Evolutionary conservation across 306 rosid genomes (phyloP), one percentile per base, ranked within the genome.

Genomic region (Echinosophora koreensis): DNA sequence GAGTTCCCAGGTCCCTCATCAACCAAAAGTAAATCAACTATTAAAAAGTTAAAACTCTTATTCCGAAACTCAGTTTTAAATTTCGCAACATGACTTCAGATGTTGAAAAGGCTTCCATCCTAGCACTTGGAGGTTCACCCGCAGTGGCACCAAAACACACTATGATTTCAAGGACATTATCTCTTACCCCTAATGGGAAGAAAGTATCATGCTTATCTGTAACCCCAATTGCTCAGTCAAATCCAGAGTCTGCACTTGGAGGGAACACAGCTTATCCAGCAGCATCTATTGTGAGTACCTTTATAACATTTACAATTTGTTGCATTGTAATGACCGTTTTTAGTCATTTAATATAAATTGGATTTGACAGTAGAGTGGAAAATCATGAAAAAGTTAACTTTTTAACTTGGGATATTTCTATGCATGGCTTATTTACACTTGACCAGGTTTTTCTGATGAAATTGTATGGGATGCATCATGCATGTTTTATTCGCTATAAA

Each of bases 1-100:
- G 69, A 59, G 46, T 81, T 87, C 51, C 86, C 78, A 9, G 81
- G 77, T 17, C 84, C 89, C 51, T 83, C 87, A 0, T 27, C 76
- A 0, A 66, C 89, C 1, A 84, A 78, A 69, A 77, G 59, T 41
- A 87, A 80, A 76, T 72, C 85, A 51, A 86, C 78, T 73, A 42
- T 72, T 2, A 81, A 22, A 22, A 22, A 22, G 22, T 22, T 22
- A 22, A 69, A 68, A 63, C 71, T 78, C 85, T 84, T 71, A 85
- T 83, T 68, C 88, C 91, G 27, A 87, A 80, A 71, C 78, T 82
- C 59, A 85, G 89, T 77, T 90, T 83, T 44, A 85, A 76, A 66
- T 60, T 75, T 62, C 47, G 70, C 60, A 81, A 77, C 80, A 68
- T 71, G 18, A 78, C 27, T 66, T 81, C 76, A 57, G 89, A 84